Evolutionary conservation across 352 stramenopile species (phyloP).

Genomic region (Globisporangium lucens): DNA sequence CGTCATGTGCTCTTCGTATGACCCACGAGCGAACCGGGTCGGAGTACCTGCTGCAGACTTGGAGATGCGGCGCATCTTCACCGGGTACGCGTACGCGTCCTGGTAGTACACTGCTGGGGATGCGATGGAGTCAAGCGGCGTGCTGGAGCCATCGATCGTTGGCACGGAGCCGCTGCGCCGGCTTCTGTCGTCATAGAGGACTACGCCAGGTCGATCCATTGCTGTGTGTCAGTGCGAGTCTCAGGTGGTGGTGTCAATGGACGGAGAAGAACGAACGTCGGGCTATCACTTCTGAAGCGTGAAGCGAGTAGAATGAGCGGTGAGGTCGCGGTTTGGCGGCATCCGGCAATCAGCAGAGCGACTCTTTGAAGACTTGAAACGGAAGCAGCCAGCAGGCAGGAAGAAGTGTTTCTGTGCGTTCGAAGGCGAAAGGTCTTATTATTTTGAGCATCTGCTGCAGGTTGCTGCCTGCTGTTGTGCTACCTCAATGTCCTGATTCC

Average conservation of each 20-base stretch:
- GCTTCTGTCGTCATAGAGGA: conserved; percentile 15
- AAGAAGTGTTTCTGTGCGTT: neutral
- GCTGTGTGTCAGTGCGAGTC: neutral
- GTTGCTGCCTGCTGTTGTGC: neutral
- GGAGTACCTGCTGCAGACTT: conserved; percentile 13
- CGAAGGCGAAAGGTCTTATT: neutral
- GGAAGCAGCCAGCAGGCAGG: neutral
- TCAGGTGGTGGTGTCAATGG: neutral
- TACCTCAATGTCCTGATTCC: neutral
- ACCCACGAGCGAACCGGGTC: conserved; percentile 10
- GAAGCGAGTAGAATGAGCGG: neutral
- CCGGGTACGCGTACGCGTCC: conserved; percentile 22
- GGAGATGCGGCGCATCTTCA: conserved; percentile 16
- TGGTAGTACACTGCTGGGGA: conserved; percentile 43
- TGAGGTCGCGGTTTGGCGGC: too few species aligned
- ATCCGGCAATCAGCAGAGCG: too few species aligned
- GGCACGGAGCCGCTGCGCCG: conserved; percentile 10
- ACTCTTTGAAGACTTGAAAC: neutral
- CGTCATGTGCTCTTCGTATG: conserved; percentile 3
- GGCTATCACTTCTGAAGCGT: neutral
- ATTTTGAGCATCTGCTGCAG: neutral
- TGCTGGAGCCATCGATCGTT: conserved; percentile 15
- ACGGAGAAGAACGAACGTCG: neutral
- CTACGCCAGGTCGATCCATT: conserved; percentile 13
- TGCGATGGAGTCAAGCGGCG: conserved; percentile 34